phyloP scores from a whole-genome alignment of 768 basidiomycete genomes.

The Tulasnella sp. region DNA sequence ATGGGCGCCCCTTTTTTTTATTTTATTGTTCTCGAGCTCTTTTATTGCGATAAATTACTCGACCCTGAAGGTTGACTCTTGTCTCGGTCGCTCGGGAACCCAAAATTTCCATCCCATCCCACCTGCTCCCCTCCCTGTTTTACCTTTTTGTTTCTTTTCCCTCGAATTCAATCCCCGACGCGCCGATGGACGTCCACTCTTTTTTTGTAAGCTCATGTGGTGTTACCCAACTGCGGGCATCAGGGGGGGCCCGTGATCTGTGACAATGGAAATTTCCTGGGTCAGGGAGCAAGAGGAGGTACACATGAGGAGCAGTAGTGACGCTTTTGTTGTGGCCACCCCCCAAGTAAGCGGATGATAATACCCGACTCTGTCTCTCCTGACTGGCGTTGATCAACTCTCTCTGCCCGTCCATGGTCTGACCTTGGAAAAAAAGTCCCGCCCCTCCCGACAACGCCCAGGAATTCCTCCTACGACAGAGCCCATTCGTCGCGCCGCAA shows the following conservation, averaged over 20 bases:
- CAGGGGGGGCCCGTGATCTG: background rate
- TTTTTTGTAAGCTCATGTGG: background rate
- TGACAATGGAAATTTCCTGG: slow-evolving; percentile 11
- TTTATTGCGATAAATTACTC: slow-evolving; percentile 20
- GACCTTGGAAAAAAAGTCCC: slow-evolving; percentile 21
- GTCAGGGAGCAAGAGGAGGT: slow-evolving; percentile 10
- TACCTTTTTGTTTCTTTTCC: slow-evolving; percentile 17
- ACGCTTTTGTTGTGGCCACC: slow-evolving; percentile 1
- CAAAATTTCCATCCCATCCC: background rate
- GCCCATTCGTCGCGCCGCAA: background rate
- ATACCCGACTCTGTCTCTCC: slow-evolving; percentile 10
- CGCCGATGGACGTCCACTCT: background rate
- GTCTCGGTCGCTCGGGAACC: slow-evolving; percentile 19
- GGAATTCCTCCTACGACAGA: background rate
- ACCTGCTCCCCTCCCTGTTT: slow-evolving; percentile 10
- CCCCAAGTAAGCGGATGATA: background rate
- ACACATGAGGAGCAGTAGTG: slow-evolving; percentile 4
- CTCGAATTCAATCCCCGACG: slow-evolving; percentile 13
- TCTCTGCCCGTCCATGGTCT: background rate
- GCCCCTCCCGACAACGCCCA: slow-evolving; percentile 1
- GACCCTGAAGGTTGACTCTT: slow-evolving; percentile 5
- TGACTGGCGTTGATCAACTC: slow-evolving; percentile 12
- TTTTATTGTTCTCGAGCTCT: slow-evolving; percentile 15
- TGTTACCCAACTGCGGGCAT: background rate
- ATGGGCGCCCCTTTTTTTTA: slow-evolving; percentile 12